Percentiles rank a stretch among this genome's conserved stretches.
These are phyloP conservation scores for Candida ortonii DNA, from an alignment of 805 yeast species.

Conservation along the genomic window DNA sequence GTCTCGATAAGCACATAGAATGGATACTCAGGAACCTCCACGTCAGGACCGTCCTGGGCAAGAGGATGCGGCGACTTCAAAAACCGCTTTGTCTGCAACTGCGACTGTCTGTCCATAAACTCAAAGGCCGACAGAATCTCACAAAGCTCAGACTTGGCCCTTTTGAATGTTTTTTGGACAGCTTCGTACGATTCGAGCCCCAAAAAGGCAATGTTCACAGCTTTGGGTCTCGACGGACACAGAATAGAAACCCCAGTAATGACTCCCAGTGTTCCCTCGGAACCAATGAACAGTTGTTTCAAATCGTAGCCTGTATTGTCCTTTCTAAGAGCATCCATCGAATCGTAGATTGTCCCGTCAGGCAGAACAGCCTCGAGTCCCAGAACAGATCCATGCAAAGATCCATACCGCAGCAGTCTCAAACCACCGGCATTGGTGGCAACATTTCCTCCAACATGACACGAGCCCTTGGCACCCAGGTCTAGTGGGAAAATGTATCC, in stretches of 20 bases:
- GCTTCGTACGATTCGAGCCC: constrained; percentile 78
- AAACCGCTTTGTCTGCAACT: constrained; percentile 58
- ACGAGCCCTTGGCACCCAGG: constrained; percentile 94
- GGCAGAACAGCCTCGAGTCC: constrained; percentile 94
- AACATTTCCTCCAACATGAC: constrained; percentile 92
- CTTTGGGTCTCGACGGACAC: constrained; percentile 85
- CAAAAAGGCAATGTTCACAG: constrained; percentile 83
- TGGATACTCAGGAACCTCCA: constrained; percentile 56
- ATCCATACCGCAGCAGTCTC: constrained; percentile 82
- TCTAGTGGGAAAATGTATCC: constrained; percentile 92
- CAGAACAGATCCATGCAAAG: constrained; percentile 85
- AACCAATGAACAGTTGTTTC: constrained; percentile 89
- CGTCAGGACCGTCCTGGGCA: constrained; percentile 44
- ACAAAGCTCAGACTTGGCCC: constrained; percentile 72
- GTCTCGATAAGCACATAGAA: constrained; percentile 92
- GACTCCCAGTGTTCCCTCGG: constrained; percentile 89
- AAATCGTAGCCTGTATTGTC: constrained; percentile 95
- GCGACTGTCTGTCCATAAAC: constrained; percentile 81
- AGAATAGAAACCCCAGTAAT: constrained; percentile 87
- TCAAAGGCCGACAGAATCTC: constrained; percentile 93
- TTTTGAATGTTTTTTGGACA: constrained; percentile 78
- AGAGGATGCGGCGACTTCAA: constrained; percentile 70
- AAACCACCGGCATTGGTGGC: constrained; percentile 97
- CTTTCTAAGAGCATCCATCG: constrained; percentile 83
- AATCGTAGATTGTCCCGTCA: constrained; percentile 76